Evolutionary conservation across 805 yeast species (phyloP).

Genomic region (Crinitomyces ghanaensis): DNA sequence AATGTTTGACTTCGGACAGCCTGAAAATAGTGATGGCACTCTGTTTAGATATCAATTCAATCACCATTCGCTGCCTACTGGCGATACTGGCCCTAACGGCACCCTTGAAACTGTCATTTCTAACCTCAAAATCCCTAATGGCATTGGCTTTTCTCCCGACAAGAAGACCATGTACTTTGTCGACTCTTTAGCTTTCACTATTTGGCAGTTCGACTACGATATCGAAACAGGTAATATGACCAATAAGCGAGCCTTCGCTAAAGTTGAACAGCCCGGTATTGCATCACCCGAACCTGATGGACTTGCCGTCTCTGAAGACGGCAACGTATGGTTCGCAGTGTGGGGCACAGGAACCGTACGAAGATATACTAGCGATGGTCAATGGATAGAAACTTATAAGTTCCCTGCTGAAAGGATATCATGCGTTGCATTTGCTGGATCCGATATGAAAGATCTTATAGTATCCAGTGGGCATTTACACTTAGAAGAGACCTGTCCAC

Average conservation of each 20-base stretch:
- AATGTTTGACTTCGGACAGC: slow-evolving; percentile 33
- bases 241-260: slow-evolving; percentile 31
- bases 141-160: slow-evolving; percentile 44
- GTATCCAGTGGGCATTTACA: slow-evolving; percentile 71
- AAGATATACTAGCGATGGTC: slow-evolving; percentile 39
- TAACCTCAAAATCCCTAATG: slow-evolving; percentile 53
- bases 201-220: slow-evolving; percentile 40
- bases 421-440: slow-evolving; percentile 63
- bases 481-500: too few species aligned
- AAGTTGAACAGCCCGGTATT: slow-evolving; percentile 22
- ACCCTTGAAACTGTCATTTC: slow-evolving; percentile 25
- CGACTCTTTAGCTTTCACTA: slow-evolving; percentile 37
- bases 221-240: slow-evolving; percentile 25
- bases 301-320: slow-evolving; percentile 41
- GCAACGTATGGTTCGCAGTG: slow-evolving; percentile 52
- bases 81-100: slow-evolving; percentile 14
- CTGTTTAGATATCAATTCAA: slow-evolving; percentile 35
- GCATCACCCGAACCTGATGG: slow-evolving; percentile 64
- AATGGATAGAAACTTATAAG: slow-evolving; percentile 36
- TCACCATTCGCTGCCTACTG: too few species aligned
- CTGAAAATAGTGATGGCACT: slow-evolving; percentile 36
- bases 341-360: slow-evolving; percentile 51
- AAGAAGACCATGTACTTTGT: slow-evolving; percentile 39
- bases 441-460: slow-evolving; percentile 42
- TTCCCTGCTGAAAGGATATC: slow-evolving; percentile 53